Evolutionary conservation across 306 rosid genomes (phyloP).

Genomic region (Myrica gale): DNA sequence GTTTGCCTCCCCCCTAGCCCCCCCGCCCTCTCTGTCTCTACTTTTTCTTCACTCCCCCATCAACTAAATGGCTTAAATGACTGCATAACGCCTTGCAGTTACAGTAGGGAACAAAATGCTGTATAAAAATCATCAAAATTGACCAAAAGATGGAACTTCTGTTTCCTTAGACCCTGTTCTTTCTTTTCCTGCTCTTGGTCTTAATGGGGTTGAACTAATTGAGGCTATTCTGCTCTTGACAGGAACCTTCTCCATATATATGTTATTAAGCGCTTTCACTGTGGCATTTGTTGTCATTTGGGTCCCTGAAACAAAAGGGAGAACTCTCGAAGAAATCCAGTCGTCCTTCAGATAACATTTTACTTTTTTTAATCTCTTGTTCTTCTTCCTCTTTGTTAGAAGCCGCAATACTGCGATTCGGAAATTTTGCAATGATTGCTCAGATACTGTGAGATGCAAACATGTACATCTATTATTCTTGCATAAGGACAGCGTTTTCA

Average conservation of each 20-base stretch:
- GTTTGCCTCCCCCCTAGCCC: conserved; percentile 38
- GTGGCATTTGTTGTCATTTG: conserved; percentile 61
- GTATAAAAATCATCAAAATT: neutral
- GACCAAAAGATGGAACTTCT: neutral
- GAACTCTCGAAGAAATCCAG: conserved; percentile 90
- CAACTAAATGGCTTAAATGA: neutral
- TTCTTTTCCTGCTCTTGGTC: neutral
- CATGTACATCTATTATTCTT: conserved; percentile 1
- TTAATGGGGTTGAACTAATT: conserved; percentile 21
- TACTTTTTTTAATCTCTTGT: conserved; percentile 12
- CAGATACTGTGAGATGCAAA: conserved; percentile 2
- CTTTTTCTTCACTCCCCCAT: neutral
- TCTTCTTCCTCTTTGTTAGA: neutral
- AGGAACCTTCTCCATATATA: conserved; percentile 87
- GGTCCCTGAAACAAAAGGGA: conserved; percentile 97
- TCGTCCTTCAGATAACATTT: conserved; percentile 70
- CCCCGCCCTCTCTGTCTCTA: too few relatives aligned
- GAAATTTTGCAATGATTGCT: conserved; percentile 13
- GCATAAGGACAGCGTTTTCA: conserved; percentile 22
- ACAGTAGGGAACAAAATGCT: neutral
- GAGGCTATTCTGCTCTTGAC: conserved; percentile 32
- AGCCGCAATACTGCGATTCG: conserved; percentile 21
- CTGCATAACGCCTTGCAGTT: neutral
- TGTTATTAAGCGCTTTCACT: conserved; percentile 57
- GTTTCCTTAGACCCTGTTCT: neutral